Percentiles rank a stretch among this genome's conserved stretches.
These are phyloP conservation scores for Curvularia verruculosa DNA, from an alignment of 2,329 filamentous ascomycete species.

Conservation along the genomic window DNA sequence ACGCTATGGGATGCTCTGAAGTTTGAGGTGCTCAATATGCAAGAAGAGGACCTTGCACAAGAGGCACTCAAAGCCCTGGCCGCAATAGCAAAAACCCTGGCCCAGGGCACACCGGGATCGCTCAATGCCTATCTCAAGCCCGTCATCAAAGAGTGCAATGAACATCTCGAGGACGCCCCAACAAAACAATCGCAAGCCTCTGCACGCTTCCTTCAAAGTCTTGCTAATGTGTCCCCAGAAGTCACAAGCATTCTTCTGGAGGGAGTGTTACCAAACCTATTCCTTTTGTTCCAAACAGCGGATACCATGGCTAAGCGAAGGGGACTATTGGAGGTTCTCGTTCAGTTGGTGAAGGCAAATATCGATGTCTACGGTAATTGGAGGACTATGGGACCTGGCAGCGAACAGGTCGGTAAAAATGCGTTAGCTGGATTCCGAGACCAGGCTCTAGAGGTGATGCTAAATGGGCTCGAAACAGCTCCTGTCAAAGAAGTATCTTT, in stretches of 20 bases:
- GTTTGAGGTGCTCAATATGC: constrained; percentile 70
- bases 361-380: constrained; percentile 63
- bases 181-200: constrained; percentile 71
- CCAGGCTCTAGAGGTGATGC: constrained; percentile 51
- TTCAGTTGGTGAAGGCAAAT: constrained; percentile 64
- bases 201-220: constrained; percentile 63
- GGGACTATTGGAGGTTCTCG: constrained; percentile 66
- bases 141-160: constrained; percentile 70
- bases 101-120: constrained; percentile 55
- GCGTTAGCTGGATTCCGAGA: constrained; percentile 50
- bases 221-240: constrained; percentile 61
- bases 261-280: constrained; percentile 62
- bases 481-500: constrained; percentile 58
- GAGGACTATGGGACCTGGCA: constrained; percentile 52
- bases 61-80: constrained; percentile 63
- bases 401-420: constrained; percentile 41
- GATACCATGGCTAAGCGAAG: constrained; percentile 67
- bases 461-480: constrained; percentile 52
- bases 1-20: constrained; percentile 72
- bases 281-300: constrained; percentile 65
- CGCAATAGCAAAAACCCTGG: constrained; percentile 62
- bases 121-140: constrained; percentile 63
- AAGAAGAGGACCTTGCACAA: constrained; percentile 69
- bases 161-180: constrained; percentile 70
- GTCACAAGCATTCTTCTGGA: constrained; percentile 63